phyloP scores from a whole-genome alignment of 208 protist species.

The Crithidia mellificae region DNA sequence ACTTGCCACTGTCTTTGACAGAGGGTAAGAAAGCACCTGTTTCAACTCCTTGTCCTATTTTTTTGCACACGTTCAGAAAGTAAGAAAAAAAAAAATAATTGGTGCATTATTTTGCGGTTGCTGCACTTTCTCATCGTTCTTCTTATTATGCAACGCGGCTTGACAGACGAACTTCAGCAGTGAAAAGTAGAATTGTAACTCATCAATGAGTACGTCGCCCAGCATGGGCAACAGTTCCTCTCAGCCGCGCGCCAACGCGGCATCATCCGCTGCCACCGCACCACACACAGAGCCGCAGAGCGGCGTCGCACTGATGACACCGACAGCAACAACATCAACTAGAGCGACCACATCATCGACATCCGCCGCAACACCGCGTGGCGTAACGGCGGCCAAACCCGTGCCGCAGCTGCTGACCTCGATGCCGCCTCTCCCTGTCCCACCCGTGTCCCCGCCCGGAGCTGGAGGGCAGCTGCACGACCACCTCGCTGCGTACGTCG shows the following conservation, averaged over 20 bases:
- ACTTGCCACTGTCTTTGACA: too few species aligned
- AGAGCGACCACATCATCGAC: not conserved
- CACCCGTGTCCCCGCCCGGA: not conserved
- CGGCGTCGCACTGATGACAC: not conserved
- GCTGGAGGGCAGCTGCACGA: not conserved
- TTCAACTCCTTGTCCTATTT: too few species aligned
- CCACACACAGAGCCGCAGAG: not conserved
- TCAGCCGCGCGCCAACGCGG: not conserved
- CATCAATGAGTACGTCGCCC: not conserved
- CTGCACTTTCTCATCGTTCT: too few species aligned
- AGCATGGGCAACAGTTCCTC: constrained; percentile 13
- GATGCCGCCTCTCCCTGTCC: not conserved
- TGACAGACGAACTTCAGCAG: too few species aligned
- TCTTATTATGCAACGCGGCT: too few species aligned
- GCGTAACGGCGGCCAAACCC: not conserved
- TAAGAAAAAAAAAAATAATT: too few species aligned
- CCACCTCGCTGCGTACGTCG: not conserved
- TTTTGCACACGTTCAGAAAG: too few species aligned
- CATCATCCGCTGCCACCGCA: not conserved
- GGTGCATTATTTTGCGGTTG: too few species aligned
- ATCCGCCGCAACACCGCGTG: too few species aligned
- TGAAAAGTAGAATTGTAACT: too few species aligned
- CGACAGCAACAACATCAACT: not conserved
- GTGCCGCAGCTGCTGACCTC: not conserved
- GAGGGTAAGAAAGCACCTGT: too few species aligned